Conservation (phyloP, 306 rosid genomes). For the Herpetospermum pedunculosum region DNA sequence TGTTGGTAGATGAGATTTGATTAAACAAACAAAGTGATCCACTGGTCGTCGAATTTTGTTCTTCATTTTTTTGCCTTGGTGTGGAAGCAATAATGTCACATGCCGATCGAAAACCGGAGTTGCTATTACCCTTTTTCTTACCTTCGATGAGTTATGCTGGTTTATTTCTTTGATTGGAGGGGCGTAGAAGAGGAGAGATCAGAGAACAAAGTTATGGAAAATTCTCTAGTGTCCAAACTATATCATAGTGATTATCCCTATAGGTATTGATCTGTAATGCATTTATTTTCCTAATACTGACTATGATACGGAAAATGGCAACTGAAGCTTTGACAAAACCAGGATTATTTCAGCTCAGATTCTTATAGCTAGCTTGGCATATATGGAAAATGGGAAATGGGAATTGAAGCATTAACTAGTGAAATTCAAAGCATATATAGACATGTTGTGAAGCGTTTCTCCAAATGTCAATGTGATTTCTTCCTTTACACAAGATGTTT, state of each 20-base stretch:
- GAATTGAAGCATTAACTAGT: too few species aligned
- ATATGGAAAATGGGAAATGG: too few species aligned
- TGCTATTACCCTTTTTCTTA: neutral
- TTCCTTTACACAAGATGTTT: neutral
- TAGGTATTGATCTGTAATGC: neutral
- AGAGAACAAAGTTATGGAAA: neutral
- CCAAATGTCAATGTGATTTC: neutral
- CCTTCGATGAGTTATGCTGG: neutral
- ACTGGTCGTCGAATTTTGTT: neutral
- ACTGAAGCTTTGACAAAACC: neutral
- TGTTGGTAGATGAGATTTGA: neutral
- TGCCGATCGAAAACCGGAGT: neutral
- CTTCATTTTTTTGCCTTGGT: neutral
- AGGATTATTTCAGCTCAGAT: neutral
- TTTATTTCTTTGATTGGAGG: neutral
- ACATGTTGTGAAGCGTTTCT: neutral
- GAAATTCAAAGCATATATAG: neutral
- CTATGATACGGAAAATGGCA: neutral
- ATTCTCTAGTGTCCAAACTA: neutral
- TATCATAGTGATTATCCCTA: neutral
- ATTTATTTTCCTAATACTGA: neutral
- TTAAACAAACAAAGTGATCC: neutral
- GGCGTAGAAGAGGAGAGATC: neutral
- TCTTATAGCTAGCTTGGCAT: neutral
- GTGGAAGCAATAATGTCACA: neutral